These are phyloP conservation scores for Trichophyton benhamiae DNA, from an alignment of 2,329 filamentous ascomycete species.

Conservation along the genomic window DNA sequence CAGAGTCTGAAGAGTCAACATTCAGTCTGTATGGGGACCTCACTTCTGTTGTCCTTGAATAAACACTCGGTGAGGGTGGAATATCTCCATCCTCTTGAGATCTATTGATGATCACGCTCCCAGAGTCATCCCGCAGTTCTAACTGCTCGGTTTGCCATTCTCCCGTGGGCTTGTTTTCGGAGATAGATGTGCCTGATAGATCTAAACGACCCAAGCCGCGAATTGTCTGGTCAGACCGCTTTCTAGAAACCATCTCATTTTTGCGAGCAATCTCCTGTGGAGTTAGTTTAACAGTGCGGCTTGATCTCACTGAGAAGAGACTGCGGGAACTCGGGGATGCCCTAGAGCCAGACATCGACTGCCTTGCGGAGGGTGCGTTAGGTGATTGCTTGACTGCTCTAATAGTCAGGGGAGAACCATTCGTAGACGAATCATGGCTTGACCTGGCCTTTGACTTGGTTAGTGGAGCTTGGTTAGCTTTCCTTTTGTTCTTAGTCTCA, in stretches of 20 bases:
- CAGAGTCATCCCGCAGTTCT: slow-evolving; percentile 7
- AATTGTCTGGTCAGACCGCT: neutral
- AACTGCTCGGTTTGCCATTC: neutral
- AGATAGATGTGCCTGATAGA: neutral
- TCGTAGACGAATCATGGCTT: neutral
- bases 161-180: neutral
- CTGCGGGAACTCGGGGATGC: slow-evolving; percentile 7
- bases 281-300: slow-evolving; percentile 8
- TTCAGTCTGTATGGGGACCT: slow-evolving; percentile 11
- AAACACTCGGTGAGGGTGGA: slow-evolving; percentile 22
- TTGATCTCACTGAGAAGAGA: slow-evolving; percentile 4
- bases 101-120: slow-evolving; percentile 12
- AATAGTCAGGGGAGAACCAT: slow-evolving; percentile 3
- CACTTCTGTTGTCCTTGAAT: slow-evolving; percentile 23
- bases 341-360: neutral
- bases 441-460: slow-evolving; percentile 7
- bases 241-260: slow-evolving; percentile 12
- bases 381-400: slow-evolving; percentile 12
- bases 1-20: slow-evolving; percentile 7
- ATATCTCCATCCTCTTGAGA: neutral
- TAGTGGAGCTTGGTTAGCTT: neutral
- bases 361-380: neutral
- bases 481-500: slow-evolving; percentile 9
- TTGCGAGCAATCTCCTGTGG: slow-evolving; percentile 17
- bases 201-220: neutral